A percentile compares a stretch with the other conserved stretches of the same genome.
These are phyloP conservation scores for Argentina anserina DNA, from an alignment of 306 rosid species.

Conservation along the genomic window DNA sequence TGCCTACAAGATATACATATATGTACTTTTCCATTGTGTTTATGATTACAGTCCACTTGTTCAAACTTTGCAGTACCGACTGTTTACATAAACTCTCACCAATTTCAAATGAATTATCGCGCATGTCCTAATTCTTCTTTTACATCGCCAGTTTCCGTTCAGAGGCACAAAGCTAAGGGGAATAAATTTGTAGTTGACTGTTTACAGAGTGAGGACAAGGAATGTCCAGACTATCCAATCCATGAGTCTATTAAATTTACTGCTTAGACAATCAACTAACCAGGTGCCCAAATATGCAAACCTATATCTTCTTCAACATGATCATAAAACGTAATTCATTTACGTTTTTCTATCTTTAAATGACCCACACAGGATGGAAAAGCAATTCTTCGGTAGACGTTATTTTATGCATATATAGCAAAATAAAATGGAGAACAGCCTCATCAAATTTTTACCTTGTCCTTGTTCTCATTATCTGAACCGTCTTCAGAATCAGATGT, in stretches of 20 bases:
- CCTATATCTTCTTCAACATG: constrained; percentile 14
- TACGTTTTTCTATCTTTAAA: constrained; percentile 1
- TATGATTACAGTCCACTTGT: not conserved
- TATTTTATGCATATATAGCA: not conserved
- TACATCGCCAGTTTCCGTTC: constrained; percentile 10
- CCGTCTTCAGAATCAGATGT: constrained; percentile 50
- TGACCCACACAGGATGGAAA: not conserved
- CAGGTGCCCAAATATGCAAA: constrained; percentile 1
- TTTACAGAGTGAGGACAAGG: constrained; percentile 4
- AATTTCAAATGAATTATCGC: constrained; percentile 1
- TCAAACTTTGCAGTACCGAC: not conserved
- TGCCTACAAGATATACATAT: not conserved
- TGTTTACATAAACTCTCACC: not conserved
- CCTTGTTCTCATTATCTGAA: constrained; percentile 44
- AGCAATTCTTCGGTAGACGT: not conserved
- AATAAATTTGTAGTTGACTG: constrained; percentile 1
- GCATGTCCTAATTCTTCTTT: not conserved
- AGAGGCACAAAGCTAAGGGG: constrained; percentile 5
- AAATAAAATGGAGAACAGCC: not conserved
- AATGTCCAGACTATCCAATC: constrained; percentile 11
- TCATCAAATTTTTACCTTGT: constrained; percentile 46
- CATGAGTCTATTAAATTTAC: constrained; percentile 8
- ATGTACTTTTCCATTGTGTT: not conserved
- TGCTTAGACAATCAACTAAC: not conserved
- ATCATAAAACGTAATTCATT: constrained; percentile 3